Percentiles rank a stretch among this genome's conserved stretches.
Evolutionary conservation across 768 basidiomycete genomes (phyloP).

Genomic region (Scleroderma bovista): DNA sequence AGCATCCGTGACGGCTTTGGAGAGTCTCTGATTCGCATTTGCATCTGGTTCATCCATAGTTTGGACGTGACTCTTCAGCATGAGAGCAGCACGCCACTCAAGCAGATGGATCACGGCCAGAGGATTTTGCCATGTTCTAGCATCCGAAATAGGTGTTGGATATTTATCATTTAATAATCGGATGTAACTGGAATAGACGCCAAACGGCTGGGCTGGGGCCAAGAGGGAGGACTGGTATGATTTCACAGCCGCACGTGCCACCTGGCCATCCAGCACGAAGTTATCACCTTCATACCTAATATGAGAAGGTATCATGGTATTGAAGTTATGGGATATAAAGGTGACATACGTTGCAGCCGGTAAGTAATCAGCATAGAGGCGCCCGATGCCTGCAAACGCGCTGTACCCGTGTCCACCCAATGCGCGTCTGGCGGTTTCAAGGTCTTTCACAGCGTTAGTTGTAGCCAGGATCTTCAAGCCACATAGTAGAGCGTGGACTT

Average conservation of each 20-base stretch:
- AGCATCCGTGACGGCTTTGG: slow-evolving; percentile 62
- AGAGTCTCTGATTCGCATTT: slow-evolving; percentile 49
- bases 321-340: not conserved
- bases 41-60: slow-evolving; percentile 44
- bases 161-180: slow-evolving; percentile 37
- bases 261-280: slow-evolving; percentile 70
- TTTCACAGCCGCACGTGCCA: slow-evolving; percentile 66
- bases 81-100: slow-evolving; percentile 59
- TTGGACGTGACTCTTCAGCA: slow-evolving; percentile 39
- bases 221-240: slow-evolving; percentile 43
- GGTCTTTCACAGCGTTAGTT: slow-evolving; percentile 45
- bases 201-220: slow-evolving; percentile 4
- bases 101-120: slow-evolving; percentile 42
- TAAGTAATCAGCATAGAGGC: slow-evolving; percentile 58
- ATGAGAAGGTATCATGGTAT: slow-evolving; percentile 1
- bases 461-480: slow-evolving; percentile 62
- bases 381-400: slow-evolving; percentile 59
- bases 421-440: slow-evolving; percentile 61
- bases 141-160: slow-evolving; percentile 13
- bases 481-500: slow-evolving; percentile 66
- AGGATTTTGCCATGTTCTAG: slow-evolving; percentile 34
- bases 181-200: slow-evolving; percentile 39
- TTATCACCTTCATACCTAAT: slow-evolving; percentile 74
- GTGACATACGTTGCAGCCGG: slow-evolving; percentile 55
- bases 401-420: slow-evolving; percentile 81